Evolutionary conservation across 306 rosid species (phyloP), one percentile per base, ranked within the genome.

Genomic region (Erythrophleum fordii): DNA sequence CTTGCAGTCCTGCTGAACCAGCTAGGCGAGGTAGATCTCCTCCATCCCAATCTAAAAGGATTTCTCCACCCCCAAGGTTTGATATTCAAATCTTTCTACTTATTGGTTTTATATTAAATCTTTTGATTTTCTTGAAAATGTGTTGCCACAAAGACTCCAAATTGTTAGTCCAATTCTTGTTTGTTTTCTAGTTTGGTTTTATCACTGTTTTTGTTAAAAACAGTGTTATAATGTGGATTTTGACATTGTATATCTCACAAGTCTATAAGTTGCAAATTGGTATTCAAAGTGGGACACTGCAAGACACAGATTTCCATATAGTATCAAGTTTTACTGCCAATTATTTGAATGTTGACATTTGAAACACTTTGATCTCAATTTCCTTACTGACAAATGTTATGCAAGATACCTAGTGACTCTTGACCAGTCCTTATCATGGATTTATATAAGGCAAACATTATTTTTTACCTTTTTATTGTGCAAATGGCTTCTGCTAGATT

Each of bases 11-110:
- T 69, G 73, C 37, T 44, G 73, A 69, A 42, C 22, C 56, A 13
- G 73, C 22, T 44, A 69, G 37, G 73, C 49, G 73, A 13, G 73
- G 73, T 13, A 69, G 73, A 69, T 69, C 73, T 44, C 73, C 73
- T 69, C 73, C 73, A 13, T 11, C 56, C 22, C 56, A 44, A 42
- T 25, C 73, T 69, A 69, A 23, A 69, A 69, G 53, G 56, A 22
- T 18, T 12, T 69, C 73, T 44, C 73, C 73, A 44, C 73, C 73
- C 37, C 73, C 73, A 29, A 69, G 73, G 73, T 69, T 12, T 44
- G 73, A 44, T 44, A 42, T 14, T 44, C 22, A 22, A 20, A 22
- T 66, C 49, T 66, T 76, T 55, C 17, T 62, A 44, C 68, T 25
- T 26, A 45, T 42, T 7, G 75, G 8, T 26, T 14, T 55, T 37